A percentile compares a stretch with the other conserved stretches of the same genome.
These are phyloP conservation scores for Paratinospora sagittata DNA, from an alignment of 164 flowering plant species.

Conservation along the genomic window DNA sequence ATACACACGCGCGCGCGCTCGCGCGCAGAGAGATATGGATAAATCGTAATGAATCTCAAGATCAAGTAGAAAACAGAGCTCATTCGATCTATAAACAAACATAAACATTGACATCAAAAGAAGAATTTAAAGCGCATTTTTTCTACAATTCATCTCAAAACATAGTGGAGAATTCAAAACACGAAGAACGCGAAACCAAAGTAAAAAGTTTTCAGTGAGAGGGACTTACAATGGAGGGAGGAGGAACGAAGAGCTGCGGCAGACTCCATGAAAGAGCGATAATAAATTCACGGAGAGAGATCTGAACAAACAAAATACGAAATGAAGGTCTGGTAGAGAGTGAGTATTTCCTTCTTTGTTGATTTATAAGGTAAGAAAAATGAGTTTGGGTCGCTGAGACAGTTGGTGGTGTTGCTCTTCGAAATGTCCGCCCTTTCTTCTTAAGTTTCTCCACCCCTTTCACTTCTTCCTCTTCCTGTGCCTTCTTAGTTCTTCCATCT, in stretches of 20 bases:
- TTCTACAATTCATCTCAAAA: neutral
- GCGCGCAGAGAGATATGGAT: too few species aligned
- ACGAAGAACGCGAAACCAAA: neutral
- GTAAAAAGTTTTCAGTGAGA: neutral
- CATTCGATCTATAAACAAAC: neutral
- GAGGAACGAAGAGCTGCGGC: conserved; percentile 44
- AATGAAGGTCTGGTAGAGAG: neutral
- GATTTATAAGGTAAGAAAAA: too few species aligned
- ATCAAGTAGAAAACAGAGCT: neutral
- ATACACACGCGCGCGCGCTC: neutral
- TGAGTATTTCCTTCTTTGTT: too few species aligned
- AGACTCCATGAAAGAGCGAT: conserved; percentile 39
- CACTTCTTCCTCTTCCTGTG: too few species aligned
- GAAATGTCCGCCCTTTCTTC: conserved; percentile 36
- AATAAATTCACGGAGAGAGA: neutral
- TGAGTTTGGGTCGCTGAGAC: neutral
- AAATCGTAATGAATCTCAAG: neutral
- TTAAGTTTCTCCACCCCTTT: conserved; percentile 26
- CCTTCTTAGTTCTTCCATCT: too few species aligned
- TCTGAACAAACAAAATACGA: too few species aligned
- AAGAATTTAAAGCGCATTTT: neutral
- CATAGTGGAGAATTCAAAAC: neutral
- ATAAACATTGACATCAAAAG: neutral
- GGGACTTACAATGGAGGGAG: conserved; percentile 40
- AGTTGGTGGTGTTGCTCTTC: conserved; percentile 11